Evolutionary conservation across 352 stramenopile genomes (phyloP).

Genomic region (Pythium sp.): DNA sequence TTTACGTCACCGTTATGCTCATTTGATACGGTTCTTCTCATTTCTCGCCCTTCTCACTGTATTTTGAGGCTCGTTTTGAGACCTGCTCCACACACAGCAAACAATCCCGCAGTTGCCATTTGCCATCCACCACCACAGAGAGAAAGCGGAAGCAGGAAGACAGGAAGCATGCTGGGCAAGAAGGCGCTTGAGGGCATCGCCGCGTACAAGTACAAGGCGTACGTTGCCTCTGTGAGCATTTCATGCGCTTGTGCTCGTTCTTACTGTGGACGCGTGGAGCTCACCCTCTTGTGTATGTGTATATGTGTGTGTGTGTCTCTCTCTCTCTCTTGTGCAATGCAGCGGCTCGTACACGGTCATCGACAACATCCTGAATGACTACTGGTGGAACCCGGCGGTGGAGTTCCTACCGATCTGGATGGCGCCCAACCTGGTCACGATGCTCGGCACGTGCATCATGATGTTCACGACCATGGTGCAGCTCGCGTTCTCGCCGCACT

Average conservation of each 20-base stretch:
- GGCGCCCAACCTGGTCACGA: conserved; percentile 90
- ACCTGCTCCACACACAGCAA: not conserved
- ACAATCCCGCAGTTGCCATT: conserved; percentile 8
- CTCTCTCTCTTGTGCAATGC: not conserved
- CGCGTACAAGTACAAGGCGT: conserved; percentile 88
- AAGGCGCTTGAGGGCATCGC: conserved; percentile 82
- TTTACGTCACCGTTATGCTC: not conserved
- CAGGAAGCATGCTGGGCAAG: conserved; percentile 52
- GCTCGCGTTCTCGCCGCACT: conserved; percentile 69
- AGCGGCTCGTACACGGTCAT: conserved; percentile 87
- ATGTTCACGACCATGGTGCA: conserved; percentile 77
- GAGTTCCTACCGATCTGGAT: conserved; percentile 85
- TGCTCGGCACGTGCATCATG: conserved; percentile 81
- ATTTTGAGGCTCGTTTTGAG: not conserved
- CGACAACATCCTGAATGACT: conserved; percentile 81
- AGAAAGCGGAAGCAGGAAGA: not conserved
- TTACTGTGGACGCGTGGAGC: not conserved
- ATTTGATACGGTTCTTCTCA: not conserved
- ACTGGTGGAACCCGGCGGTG: conserved; percentile 86
- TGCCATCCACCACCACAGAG: not conserved
- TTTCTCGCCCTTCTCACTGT: not conserved
- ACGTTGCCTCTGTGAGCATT: conserved; percentile 21
- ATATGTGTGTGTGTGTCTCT: not conserved
- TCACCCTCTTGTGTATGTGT: not conserved
- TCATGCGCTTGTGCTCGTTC: not conserved